Evolutionary conservation across 306 rosid genomes (phyloP).

Genomic region (Trifolium fragiferum): DNA sequence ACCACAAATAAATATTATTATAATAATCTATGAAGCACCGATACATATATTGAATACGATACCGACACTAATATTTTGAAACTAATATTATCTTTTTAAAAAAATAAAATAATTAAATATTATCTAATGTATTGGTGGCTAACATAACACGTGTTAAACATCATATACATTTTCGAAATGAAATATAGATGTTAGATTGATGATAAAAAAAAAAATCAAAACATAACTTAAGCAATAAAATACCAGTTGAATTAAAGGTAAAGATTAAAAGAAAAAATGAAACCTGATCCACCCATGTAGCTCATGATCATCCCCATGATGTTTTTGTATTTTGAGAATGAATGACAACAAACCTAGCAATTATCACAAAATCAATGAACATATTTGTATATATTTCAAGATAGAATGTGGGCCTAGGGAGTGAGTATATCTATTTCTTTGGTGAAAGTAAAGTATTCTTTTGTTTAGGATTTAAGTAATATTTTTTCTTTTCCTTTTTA

Average conservation of each 20-base stretch:
- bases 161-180: background rate
- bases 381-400: slow-evolving; percentile 6
- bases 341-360: slow-evolving; percentile 17
- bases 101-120: no score
- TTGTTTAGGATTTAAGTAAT: background rate
- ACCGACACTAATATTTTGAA: background rate
- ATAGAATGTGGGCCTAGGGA: slow-evolving; percentile 17
- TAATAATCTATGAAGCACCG: background rate
- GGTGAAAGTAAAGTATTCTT: slow-evolving; percentile 58
- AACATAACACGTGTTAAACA: background rate
- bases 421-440: slow-evolving; percentile 39
- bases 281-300: slow-evolving; percentile 56
- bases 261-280: slow-evolving; percentile 12
- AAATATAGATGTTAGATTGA: background rate
- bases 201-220: background rate
- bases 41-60: background rate
- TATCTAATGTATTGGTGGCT: background rate
- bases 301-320: slow-evolving; percentile 64
- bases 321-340: slow-evolving; percentile 32
- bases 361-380: slow-evolving; percentile 9
- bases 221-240: background rate
- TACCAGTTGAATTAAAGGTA: background rate
- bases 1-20: background rate
- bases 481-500: slow-evolving; percentile 22
- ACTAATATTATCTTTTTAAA: no score